Evolutionary conservation across 23 red algal genomes (phyloP).

Genomic region (Gracilaria vermiculophylla): DNA sequence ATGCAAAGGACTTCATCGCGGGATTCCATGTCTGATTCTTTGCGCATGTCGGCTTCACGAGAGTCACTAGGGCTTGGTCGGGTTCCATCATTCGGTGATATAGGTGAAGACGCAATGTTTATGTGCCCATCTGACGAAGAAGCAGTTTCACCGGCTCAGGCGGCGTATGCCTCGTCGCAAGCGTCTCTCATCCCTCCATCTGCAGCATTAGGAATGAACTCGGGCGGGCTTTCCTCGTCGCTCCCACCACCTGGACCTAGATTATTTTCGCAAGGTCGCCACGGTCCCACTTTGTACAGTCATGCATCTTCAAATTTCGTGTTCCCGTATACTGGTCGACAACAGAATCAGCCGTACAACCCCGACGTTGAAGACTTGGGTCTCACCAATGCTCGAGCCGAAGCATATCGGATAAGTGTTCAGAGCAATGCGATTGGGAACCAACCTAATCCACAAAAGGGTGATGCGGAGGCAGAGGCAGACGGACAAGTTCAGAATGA

Average conservation of each 20-base stretch:
- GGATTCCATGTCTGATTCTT: constrained; percentile 18
- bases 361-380: constrained; percentile 11
- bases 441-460: background rate
- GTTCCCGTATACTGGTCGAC: constrained; percentile 12
- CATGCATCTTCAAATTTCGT: constrained; percentile 22
- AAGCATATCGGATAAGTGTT: constrained; percentile 33
- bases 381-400: constrained; percentile 9
- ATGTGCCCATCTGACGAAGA: constrained; percentile 35
- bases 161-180: background rate
- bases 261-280: constrained; percentile 42
- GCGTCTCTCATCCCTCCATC: background rate
- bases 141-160: background rate
- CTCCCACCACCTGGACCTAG: constrained; percentile 13
- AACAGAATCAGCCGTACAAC: constrained; percentile 13
- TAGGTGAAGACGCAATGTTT: constrained; percentile 39
- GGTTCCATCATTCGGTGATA: background rate
- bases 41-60: constrained; percentile 31
- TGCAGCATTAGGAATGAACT: background rate
- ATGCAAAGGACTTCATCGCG: constrained; percentile 6
- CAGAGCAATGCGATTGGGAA: background rate
- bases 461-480: background rate
- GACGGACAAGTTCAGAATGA: background rate
- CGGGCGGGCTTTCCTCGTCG: constrained; percentile 18
- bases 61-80: constrained; percentile 5
- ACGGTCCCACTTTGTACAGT: background rate